Conservation (phyloP, 2,329 filamentous ascomycete genomes). For the Sordariomycetes sp. region DNA sequence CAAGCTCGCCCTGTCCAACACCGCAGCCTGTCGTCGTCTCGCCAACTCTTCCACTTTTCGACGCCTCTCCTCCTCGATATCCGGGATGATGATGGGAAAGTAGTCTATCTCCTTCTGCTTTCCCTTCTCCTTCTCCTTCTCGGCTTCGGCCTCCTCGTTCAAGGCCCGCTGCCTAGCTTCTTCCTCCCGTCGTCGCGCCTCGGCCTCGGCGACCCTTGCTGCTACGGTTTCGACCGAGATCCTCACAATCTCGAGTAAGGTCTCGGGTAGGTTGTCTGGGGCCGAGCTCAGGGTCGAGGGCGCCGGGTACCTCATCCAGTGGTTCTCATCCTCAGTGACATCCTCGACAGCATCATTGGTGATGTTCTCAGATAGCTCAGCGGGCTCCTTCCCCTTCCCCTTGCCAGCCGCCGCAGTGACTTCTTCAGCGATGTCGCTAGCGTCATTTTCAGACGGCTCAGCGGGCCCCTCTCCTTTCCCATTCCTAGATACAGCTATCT, state of each 20-base stretch:
- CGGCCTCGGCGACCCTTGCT: conserved; percentile 1
- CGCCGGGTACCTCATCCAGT: conserved; percentile 2
- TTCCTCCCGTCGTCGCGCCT: background rate
- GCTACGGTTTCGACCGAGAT: conserved; percentile 3
- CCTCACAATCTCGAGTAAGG: conserved; percentile 2
- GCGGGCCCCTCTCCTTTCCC: background rate
- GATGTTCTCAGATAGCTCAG: background rate
- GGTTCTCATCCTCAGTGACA: background rate
- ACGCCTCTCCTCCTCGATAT: background rate
- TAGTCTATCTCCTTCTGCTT: conserved; percentile 20
- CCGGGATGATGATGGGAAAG: conserved; percentile 18
- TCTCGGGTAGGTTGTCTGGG: conserved; percentile 1
- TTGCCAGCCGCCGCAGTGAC: background rate
- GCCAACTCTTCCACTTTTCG: background rate
- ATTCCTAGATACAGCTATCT: background rate
- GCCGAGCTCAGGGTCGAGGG: background rate
- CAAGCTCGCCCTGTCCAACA: background rate
- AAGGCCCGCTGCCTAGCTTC: background rate
- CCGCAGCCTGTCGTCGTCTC: background rate
- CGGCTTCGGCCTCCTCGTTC: conserved; percentile 12
- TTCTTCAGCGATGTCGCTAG: background rate
- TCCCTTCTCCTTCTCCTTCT: conserved; percentile 10
- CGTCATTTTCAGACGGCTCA: background rate
- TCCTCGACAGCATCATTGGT: background rate
- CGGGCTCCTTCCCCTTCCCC: background rate